Conservation (phyloP, 345 rosid species). For the Ceriops zippeliana region DNA sequence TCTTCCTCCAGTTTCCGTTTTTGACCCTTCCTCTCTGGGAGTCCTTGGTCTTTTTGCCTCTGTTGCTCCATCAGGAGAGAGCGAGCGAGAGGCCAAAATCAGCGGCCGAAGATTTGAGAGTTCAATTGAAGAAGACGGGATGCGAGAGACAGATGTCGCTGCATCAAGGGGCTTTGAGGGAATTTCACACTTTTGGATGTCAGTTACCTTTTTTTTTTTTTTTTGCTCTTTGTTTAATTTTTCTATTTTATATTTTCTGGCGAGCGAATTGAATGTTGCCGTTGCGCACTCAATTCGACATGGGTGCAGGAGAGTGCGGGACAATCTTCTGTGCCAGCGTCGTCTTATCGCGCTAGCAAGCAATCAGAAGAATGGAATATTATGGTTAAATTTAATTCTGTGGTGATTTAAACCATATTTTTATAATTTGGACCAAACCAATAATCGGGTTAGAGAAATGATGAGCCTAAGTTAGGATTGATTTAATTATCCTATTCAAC, state of each 20-base stretch:
- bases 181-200: constrained; percentile 4
- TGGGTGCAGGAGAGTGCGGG: too few species aligned
- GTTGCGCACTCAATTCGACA: too few species aligned
- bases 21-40: constrained; percentile 85
- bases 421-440: too few species aligned
- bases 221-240: not conserved
- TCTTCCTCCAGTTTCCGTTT: constrained; percentile 91
- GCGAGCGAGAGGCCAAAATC: constrained; percentile 17
- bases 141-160: constrained; percentile 14
- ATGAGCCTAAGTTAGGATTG: too few species aligned
- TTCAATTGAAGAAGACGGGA: constrained; percentile 25
- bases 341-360: too few species aligned
- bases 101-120: constrained; percentile 16
- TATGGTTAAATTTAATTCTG: too few species aligned
- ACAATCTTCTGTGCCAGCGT: too few species aligned
- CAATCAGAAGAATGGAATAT: too few species aligned
- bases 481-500: too few species aligned
- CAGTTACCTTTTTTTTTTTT: not conserved
- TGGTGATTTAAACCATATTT: too few species aligned
- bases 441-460: too few species aligned
- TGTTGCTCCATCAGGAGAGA: constrained; percentile 44
- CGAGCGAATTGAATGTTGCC: too few species aligned
- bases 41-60: constrained; percentile 53
- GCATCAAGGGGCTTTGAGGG: constrained; percentile 58
- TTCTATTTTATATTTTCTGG: not conserved